These are phyloP conservation scores for Dillenia turbinata DNA, from an alignment of 164 flowering plant genomes.

Conservation along the genomic window DNA sequence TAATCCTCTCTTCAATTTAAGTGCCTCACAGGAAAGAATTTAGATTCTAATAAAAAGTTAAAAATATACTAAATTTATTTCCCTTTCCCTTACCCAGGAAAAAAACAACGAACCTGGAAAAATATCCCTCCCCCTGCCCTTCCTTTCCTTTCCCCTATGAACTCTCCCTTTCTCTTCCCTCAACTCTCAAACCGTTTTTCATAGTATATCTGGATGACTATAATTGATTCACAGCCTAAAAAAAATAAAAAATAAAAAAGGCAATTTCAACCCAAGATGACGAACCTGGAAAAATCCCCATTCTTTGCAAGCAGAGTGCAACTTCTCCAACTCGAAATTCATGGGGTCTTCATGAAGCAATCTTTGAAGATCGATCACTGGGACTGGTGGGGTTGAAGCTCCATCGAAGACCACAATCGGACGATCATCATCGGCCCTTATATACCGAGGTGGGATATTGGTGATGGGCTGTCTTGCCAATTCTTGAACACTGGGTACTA, in stretches of 20 bases:
- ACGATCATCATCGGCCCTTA: conserved; percentile 7
- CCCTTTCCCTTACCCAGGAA: no score
- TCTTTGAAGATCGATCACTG: conserved; percentile 28
- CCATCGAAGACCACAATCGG: neutral
- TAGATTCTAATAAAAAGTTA: neutral
- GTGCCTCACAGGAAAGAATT: neutral
- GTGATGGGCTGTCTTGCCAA: conserved; percentile 21
- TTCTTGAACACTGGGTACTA: conserved; percentile 36
- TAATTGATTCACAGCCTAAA: no score
- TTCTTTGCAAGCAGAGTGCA: conserved; percentile 32
- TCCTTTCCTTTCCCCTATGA: no score
- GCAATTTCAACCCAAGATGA: no score
- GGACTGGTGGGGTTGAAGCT: conserved; percentile 9
- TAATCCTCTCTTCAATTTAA: no score
- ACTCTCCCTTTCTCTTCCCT: no score
- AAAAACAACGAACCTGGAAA: no score
- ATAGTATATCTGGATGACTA: no score
- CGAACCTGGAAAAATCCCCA: conserved; percentile 56
- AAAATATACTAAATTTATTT: no score
- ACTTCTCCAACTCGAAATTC: conserved; percentile 22
- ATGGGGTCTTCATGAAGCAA: conserved; percentile 7
- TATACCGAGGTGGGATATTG: conserved; percentile 28
- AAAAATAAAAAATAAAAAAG: no score
- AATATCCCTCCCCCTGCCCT: no score
- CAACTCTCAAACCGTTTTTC: no score